A percentile compares a stretch with the other conserved stretches of the same genome.
Evolutionary conservation across 78 protist species (phyloP).

Genomic region (Guillardia theta): DNA sequence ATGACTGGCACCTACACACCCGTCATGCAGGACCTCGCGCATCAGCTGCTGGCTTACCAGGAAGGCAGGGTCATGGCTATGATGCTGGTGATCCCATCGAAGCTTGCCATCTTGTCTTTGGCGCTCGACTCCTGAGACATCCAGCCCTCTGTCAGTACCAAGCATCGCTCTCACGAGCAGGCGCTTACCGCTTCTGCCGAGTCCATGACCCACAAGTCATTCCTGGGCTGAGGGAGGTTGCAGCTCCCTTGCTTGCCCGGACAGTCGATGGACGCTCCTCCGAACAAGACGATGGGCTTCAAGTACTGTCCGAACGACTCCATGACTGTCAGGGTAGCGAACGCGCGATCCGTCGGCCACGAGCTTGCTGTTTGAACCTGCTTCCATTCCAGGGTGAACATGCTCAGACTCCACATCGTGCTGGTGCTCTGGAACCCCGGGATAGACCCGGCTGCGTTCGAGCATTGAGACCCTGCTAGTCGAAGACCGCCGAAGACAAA

Average conservation of each 20-base stretch:
- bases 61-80: background rate
- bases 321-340: background rate
- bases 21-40: too few relatives aligned
- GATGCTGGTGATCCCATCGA: background rate
- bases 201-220: background rate
- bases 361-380: background rate
- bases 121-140: too few relatives aligned
- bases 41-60: background rate
- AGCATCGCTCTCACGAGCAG: too few relatives aligned
- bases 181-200: background rate
- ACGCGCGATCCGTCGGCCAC: background rate
- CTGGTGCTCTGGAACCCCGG: background rate
- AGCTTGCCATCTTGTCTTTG: background rate
- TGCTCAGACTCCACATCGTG: background rate
- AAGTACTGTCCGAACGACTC: background rate
- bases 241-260: background rate
- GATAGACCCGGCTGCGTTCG: too few relatives aligned
- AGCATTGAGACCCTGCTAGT: too few relatives aligned
- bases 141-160: too few relatives aligned
- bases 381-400: background rate
- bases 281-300: background rate
- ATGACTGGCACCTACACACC: too few relatives aligned
- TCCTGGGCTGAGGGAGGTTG: background rate
- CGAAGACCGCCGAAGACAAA: background rate
- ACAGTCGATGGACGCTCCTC: background rate